Conservation (phyloP, 139 green algal genomes). For the Chlorella sp. region DNA sequence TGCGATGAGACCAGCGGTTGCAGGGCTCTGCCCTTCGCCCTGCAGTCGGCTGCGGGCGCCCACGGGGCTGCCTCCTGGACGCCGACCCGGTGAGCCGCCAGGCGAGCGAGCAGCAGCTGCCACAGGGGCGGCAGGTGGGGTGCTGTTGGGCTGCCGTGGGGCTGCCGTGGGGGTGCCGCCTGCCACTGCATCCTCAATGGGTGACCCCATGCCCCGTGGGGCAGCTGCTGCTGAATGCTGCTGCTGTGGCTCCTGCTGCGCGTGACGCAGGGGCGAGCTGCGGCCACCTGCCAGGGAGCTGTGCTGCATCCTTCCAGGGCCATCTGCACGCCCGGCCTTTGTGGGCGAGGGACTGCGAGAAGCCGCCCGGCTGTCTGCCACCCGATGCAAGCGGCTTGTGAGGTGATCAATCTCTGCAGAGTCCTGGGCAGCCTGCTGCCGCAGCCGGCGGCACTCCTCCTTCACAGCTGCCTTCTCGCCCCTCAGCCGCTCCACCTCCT, state of each 20-base stretch:
- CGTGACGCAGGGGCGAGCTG: not conserved
- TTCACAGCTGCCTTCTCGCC: not conserved
- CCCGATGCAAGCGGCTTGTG: not conserved
- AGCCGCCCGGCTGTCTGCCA: not conserved
- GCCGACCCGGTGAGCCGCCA: not conserved
- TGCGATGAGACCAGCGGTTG: not conserved
- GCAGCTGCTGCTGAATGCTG: not conserved
- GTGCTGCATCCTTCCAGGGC: not conserved
- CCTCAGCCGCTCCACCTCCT: slow-evolving; percentile 16
- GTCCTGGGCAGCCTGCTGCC: slow-evolving; percentile 10
- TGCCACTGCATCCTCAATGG: not conserved
- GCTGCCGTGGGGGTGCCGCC: not conserved
- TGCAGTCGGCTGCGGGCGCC: not conserved
- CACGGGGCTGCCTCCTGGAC: not conserved
- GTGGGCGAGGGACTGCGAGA: not conserved
- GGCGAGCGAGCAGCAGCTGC: not conserved
- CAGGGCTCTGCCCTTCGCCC: not conserved
- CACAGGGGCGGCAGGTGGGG: not conserved
- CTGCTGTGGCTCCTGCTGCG: not conserved
- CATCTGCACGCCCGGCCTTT: not conserved
- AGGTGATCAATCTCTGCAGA: slow-evolving; percentile 19
- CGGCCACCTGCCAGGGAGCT: not conserved
- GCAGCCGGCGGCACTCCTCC: slow-evolving; percentile 22
- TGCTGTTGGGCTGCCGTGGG: not conserved
- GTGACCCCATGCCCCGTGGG: not conserved